phyloP scores from a whole-genome alignment of 1,284 basidiomycete species.

The Omphalotus olearius region DNA sequence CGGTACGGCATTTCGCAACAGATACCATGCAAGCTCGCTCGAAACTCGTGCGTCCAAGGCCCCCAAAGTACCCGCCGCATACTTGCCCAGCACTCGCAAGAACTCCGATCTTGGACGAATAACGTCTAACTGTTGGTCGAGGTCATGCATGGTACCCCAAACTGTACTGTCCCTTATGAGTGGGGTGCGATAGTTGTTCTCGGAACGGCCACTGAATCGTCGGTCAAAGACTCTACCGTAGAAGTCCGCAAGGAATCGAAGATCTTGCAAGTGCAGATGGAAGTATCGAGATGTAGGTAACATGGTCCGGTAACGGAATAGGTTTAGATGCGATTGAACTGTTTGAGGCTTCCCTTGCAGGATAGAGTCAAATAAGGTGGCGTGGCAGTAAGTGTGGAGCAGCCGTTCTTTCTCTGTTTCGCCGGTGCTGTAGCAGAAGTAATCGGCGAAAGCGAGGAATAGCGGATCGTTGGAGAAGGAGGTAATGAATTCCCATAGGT shows the following conservation, averaged over 20 bases:
- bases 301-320: conserved; percentile 65
- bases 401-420: conserved; percentile 54
- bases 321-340: conserved; percentile 66
- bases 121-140: conserved; percentile 52
- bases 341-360: conserved; percentile 84
- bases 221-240: conserved; percentile 69
- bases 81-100: conserved; percentile 40
- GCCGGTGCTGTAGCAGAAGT: conserved; percentile 60
- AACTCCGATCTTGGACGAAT: conserved; percentile 44
- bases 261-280: conserved; percentile 62
- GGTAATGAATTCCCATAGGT: conserved; percentile 79
- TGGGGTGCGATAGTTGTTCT: conserved; percentile 59
- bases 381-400: conserved; percentile 73
- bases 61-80: conserved; percentile 45
- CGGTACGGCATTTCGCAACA: conserved; percentile 65
- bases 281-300: conserved; percentile 53
- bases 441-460: conserved; percentile 74
- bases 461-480: conserved; percentile 78
- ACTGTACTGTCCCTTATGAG: conserved; percentile 68
- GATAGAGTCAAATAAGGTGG: conserved; percentile 82
- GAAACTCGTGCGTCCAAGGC: conserved; percentile 16
- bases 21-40: conserved; percentile 46
- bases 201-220: conserved; percentile 60
- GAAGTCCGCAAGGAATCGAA: conserved; percentile 68
- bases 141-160: conserved; percentile 53